Evolutionary conservation across 805 yeast species (phyloP).

Genomic region (Saturnispora gosingensis): DNA sequence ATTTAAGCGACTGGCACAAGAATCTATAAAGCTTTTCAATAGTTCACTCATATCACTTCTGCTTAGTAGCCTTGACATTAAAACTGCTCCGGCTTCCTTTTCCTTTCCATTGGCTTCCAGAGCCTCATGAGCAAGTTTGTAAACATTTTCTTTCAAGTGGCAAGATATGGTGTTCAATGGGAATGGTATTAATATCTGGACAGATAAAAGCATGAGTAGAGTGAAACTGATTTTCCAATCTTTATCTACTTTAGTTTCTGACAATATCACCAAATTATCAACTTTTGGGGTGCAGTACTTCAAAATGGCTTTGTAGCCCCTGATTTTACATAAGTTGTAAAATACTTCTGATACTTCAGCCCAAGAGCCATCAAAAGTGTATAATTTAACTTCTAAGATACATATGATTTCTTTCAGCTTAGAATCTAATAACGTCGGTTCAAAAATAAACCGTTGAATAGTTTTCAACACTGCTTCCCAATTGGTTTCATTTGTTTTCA

Average conservation of each 20-base stretch:
- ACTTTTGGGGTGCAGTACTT: not conserved
- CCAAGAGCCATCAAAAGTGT: not conserved
- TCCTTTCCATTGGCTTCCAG: conserved; percentile 46
- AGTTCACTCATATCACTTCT: conserved; percentile 33
- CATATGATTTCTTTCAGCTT: not conserved
- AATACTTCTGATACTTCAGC: not conserved
- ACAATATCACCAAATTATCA: not conserved
- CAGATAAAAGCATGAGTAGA: conserved; percentile 62
- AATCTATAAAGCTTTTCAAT: conserved; percentile 19
- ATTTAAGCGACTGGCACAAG: not conserved
- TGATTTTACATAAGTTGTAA: conserved; percentile 1
- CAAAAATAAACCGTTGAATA: not conserved
- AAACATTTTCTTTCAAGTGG: conserved; percentile 29
- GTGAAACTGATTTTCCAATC: conserved; percentile 27
- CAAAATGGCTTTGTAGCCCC: not conserved
- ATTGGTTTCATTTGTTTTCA: not conserved
- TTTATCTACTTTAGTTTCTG: not conserved
- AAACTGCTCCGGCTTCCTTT: conserved; percentile 41
- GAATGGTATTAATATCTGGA: conserved; percentile 69
- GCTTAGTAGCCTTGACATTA: conserved; percentile 45
- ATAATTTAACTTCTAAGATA: not conserved
- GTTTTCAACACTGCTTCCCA: not conserved
- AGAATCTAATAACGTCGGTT: not conserved
- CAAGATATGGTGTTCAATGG: conserved; percentile 34
- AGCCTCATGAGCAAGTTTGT: conserved; percentile 25